A percentile compares a stretch with the other conserved stretches of the same genome.
Conservation (phyloP, 2,329 filamentous ascomycete species). For the Fusarium avenaceum region DNA sequence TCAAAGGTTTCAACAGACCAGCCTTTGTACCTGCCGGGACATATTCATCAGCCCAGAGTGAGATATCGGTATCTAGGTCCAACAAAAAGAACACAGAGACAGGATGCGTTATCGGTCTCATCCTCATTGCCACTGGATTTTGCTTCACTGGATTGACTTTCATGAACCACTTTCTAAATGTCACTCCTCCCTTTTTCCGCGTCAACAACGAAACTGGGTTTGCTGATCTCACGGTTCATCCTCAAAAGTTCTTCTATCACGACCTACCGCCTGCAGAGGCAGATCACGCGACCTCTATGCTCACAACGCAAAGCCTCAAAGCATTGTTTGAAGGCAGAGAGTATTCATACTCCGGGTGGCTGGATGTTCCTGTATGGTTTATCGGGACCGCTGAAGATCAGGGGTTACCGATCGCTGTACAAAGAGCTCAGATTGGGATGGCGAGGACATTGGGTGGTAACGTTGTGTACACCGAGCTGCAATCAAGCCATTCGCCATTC, state of each 20-base stretch:
- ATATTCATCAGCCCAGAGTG: too few relatives aligned
- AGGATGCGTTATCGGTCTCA: background rate
- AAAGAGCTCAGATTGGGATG: slow-evolving; percentile 3
- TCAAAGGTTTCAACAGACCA: background rate
- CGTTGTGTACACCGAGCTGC: background rate
- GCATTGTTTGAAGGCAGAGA: background rate
- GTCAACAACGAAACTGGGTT: slow-evolving; percentile 1
- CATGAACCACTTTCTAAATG: background rate
- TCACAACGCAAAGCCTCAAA: slow-evolving; percentile 10
- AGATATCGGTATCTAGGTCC: too few relatives aligned
- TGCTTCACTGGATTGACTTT: background rate
- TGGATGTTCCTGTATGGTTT: slow-evolving; percentile 10
- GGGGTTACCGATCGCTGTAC: background rate
- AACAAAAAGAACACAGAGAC: background rate
- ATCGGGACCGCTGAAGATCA: slow-evolving; percentile 3
- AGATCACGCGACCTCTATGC: background rate
- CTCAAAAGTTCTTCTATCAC: slow-evolving; percentile 6
- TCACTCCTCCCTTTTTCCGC: background rate
- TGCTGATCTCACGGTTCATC: slow-evolving; percentile 1
- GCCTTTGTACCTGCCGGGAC: too few relatives aligned
- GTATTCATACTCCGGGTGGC: background rate
- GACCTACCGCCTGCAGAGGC: background rate
- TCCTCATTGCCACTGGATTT: slow-evolving; percentile 2
- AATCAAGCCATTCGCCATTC: slow-evolving; percentile 4
- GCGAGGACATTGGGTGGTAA: background rate